Base-by-base conservation (phyloP, 257 asterid genomes). In the Penstemon eatonii region DNA sequence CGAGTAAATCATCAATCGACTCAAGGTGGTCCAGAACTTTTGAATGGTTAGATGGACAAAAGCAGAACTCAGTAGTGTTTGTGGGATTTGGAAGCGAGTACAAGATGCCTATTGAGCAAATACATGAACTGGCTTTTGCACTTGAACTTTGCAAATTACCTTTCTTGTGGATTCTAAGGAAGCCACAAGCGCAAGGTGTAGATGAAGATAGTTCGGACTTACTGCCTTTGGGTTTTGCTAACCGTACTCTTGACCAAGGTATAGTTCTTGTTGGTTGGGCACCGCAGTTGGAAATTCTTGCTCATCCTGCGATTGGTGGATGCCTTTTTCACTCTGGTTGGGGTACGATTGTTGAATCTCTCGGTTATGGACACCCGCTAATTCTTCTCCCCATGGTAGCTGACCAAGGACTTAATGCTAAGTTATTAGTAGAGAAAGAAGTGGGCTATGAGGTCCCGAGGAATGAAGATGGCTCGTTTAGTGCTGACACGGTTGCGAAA, bases 51-150 rank as follows among this genome's bases (percentile, higher is more conserved):
- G 81, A 81, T 11, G 62, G 56, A 33, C 80, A 79, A 53, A 73
- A 72, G 11, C 73, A 71, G 2, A 77, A 75, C 53, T 77, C 85
- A 0, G 85, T 81, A 7, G 55, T 81, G 18, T 81, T 79, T 61
- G 87, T 79, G 1, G 85, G 83, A 6, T 84, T 84, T 5, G 89
- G 89, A 47, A 84, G 87, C 13, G 89, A 81, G 73, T 76, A 70
- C 74, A 77, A 84, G 65, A 71, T 81, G 85, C 76, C 85, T 2
- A 46, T 63, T 5, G 75, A 72, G 54, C 78, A 84, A 70, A 73
- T 81, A 71, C 78, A 75, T 9, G 87, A 84, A 70, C 15, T 84
- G 66, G 87, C 86, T 7, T 75, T 15, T 56, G 78, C 79, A 3
- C 60, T 79, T 0, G 85, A 84, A 72, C 78, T 79, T 56, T 84